A percentile compares a stretch with the other conserved stretches of the same genome.
Evolutionary conservation across 768 basidiomycete genomes (phyloP).

Genomic region (Clitopilus hobsonii): DNA sequence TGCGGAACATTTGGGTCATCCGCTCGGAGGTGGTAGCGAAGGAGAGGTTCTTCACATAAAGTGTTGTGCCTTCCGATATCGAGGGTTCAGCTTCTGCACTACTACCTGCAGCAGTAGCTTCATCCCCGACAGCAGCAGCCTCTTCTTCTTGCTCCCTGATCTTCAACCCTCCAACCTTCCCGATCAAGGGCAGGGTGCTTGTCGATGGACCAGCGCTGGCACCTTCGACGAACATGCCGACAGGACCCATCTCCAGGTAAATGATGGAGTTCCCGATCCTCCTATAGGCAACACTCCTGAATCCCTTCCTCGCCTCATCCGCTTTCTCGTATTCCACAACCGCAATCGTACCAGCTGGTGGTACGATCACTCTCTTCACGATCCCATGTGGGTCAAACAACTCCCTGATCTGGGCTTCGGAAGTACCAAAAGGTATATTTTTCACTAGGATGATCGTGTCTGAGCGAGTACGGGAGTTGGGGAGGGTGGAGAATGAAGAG

Average conservation of each 20-base stretch:
- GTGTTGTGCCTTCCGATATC: constrained; percentile 68
- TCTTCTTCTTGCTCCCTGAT: constrained; percentile 38
- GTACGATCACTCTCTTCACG: constrained; percentile 69
- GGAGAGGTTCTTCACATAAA: constrained; percentile 94
- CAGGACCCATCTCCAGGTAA: constrained; percentile 90
- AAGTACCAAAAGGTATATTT: constrained; percentile 93
- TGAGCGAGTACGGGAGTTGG: constrained; percentile 35
- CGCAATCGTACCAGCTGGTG: constrained; percentile 90
- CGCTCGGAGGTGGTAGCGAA: constrained; percentile 84
- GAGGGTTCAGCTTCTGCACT: constrained; percentile 35
- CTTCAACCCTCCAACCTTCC: constrained; percentile 24
- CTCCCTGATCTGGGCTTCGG: constrained; percentile 66
- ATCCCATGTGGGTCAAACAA: constrained; percentile 76
- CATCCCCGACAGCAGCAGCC: constrained; percentile 12
- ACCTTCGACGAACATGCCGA: constrained; percentile 69
- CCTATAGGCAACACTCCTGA: constrained; percentile 80
- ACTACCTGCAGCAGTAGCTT: constrained; percentile 16
- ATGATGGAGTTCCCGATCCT: constrained; percentile 86
- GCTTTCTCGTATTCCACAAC: constrained; percentile 81
- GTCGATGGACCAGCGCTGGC: neutral
- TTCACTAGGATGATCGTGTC: constrained; percentile 88
- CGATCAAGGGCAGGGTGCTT: constrained; percentile 15
- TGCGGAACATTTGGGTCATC: constrained; percentile 62
- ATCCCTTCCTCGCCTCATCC: constrained; percentile 69
- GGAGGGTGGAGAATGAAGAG: constrained; percentile 10